Evolutionary conservation across 805 yeast species (phyloP), one percentile per base, ranked within the genome.

Genomic region (Cyberlindnera xylosilytica): DNA sequence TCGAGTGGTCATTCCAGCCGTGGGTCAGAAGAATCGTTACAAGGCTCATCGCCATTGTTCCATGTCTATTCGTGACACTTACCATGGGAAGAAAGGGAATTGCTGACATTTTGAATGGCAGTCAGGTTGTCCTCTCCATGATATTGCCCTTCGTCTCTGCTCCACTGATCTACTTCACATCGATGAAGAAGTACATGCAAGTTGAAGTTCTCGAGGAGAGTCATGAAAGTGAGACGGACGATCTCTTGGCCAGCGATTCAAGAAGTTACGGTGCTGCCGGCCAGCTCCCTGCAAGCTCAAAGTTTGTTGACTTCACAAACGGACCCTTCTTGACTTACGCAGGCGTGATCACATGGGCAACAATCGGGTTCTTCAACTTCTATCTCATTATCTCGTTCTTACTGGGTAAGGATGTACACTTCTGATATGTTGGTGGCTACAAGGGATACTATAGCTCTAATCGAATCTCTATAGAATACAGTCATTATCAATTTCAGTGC

Each of bases 121-220:
- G 87, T 35, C 97, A 89, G 63, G 97, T 89, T 20, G 83, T 86
- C 15, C 70, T 89, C 31, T 81, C 93, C 3, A 61, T 90, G 50
- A 76, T 90, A 40, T 69, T 89, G 44, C 97, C 97, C 1, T 77
- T 87, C 47, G 93, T 89, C 6, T 79, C 89, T 31, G 96, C 96
- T 0, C 97, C 97, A 18, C 69, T 89, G 56, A 81, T 88, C 44
- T 83, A 79, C 60, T 87, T 88, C 61, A 88, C 96, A 0, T 78
- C 87, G 47, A 76, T 76, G 39, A 79, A 78, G 54, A 63, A 71
- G 38, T 77, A 79, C 45, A 84, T 84, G 93, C 68, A 76, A 29
- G 83, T 79, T 57, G 36, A 66, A 57, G 50, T 73, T 64, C 35
- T 27, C 45, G 51, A 36, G 36, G 47, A 33, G 17, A 38, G 12